phyloP scores from a whole-genome alignment of 2,329 filamentous ascomycete genomes.

The Arthroderma uncinatum region DNA sequence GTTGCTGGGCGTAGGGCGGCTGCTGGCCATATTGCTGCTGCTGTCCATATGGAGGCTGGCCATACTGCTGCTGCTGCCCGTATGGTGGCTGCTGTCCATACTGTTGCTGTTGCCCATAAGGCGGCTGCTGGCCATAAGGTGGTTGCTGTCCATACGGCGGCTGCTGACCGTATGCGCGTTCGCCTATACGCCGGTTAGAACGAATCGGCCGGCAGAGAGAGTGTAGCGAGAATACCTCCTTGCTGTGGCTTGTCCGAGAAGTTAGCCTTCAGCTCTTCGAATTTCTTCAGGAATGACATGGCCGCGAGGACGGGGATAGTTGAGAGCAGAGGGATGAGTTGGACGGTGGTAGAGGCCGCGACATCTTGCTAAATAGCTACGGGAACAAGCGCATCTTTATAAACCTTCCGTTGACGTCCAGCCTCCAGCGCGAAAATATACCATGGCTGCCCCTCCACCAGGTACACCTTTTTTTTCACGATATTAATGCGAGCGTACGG shows the following conservation, averaged over 20 bases:
- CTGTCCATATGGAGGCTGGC: slow-evolving; percentile 4
- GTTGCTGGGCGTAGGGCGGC: slow-evolving; percentile 15
- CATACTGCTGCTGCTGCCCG: slow-evolving; percentile 6
- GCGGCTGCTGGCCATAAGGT: slow-evolving; percentile 12
- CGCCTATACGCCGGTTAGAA: neutral
- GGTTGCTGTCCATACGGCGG: neutral
- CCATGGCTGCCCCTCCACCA: too few species aligned
- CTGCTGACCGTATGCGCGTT: slow-evolving; percentile 13
- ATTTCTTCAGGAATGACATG: slow-evolving; percentile 40
- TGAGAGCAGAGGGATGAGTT: neutral
- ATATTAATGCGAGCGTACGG: too few species aligned
- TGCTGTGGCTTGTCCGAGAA: slow-evolving; percentile 16
- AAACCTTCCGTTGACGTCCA: too few species aligned
- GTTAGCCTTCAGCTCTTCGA: slow-evolving; percentile 41
- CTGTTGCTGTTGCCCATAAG: slow-evolving; percentile 13
- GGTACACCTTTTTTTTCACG: too few species aligned
- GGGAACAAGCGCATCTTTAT: too few species aligned
- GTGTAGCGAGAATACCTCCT: neutral
- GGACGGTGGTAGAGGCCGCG: neutral
- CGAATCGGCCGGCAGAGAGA: neutral
- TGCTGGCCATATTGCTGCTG: slow-evolving; percentile 15
- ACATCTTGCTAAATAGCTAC: too few species aligned
- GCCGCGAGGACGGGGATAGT: neutral
- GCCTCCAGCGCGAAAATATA: too few species aligned
- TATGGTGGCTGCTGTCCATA: slow-evolving; percentile 3